These are phyloP conservation scores for Calonectria naviculata DNA, from an alignment of 2,329 filamentous ascomycete species.

Conservation along the genomic window DNA sequence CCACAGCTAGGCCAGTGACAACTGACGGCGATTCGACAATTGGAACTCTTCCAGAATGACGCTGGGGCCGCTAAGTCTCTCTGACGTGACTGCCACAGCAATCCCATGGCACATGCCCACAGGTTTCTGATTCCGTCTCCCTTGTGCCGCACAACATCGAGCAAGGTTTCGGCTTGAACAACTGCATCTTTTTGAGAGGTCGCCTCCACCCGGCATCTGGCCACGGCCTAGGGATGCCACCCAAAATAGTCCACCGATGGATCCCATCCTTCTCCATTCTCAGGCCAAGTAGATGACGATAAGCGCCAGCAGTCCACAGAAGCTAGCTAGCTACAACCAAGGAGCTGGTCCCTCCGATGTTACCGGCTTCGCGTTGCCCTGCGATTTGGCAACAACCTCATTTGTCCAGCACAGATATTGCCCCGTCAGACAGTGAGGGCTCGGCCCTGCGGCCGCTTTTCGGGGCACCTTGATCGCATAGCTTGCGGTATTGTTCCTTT, in stretches of 20 bases:
- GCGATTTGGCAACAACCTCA: constrained; percentile 1
- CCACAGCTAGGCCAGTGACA: constrained; percentile 28
- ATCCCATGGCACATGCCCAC: constrained; percentile 39
- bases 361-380: constrained; percentile 2
- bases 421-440: constrained; percentile 6
- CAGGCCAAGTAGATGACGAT: constrained; percentile 9
- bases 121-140: constrained; percentile 18
- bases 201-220: constrained; percentile 4
- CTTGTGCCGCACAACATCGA: constrained; percentile 21
- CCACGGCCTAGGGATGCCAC: constrained; percentile 4
- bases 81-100: constrained; percentile 40
- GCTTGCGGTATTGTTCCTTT: constrained; percentile 6
- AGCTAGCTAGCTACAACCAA: neutral
- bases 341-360: neutral
- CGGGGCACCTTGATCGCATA: neutral
- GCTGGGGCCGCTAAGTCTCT: constrained; percentile 34
- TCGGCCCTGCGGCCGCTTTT: constrained; percentile 5
- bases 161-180: constrained; percentile 29
- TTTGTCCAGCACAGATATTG: neutral
- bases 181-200: constrained; percentile 1
- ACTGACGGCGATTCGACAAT: constrained; percentile 43
- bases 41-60: constrained; percentile 45
- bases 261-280: neutral
- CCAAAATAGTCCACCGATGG: constrained; percentile 10
- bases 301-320: neutral